phyloP scores from a whole-genome alignment of 2,329 filamentous ascomycete species.

The Tympanopsis confertula region DNA sequence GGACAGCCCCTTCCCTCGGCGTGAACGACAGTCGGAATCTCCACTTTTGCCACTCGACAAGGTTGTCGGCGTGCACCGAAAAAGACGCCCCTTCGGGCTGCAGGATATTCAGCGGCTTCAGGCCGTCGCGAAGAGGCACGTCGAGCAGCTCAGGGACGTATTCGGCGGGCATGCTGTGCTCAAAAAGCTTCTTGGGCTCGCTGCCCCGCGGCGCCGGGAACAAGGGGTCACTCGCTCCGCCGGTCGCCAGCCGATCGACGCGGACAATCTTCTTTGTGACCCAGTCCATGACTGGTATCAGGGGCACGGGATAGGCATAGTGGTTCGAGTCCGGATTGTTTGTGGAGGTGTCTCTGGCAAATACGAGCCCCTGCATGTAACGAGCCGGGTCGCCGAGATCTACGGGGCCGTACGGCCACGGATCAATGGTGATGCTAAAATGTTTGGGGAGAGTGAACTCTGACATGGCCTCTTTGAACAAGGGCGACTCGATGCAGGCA shows the following conservation, averaged over 20 bases:
- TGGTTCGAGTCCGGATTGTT: constrained; percentile 45
- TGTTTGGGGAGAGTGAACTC: constrained; percentile 32
- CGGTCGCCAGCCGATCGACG: constrained; percentile 42
- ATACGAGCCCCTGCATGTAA: constrained; percentile 37
- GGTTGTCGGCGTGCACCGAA: constrained; percentile 32
- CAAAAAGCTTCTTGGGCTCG: constrained; percentile 33
- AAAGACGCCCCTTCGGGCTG: constrained; percentile 61
- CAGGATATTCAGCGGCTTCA: constrained; percentile 59
- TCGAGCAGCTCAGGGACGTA: constrained; percentile 39
- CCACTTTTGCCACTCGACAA: constrained; percentile 57
- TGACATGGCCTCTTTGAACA: constrained; percentile 32
- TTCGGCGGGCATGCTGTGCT: constrained; percentile 24
- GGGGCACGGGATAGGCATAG: constrained; percentile 48
- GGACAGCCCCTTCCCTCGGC: constrained; percentile 55
- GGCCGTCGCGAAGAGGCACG: constrained; percentile 30
- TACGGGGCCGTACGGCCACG: constrained; percentile 56
- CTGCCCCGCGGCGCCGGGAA: constrained; percentile 16
- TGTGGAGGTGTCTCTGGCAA: constrained; percentile 27
- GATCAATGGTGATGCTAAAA: constrained; percentile 31
- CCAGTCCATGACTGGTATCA: constrained; percentile 47
- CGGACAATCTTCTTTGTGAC: constrained; percentile 40
- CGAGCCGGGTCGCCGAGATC: constrained; percentile 24
- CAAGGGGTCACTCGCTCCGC: constrained; percentile 32
- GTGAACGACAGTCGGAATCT: constrained; percentile 59
- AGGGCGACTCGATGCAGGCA: constrained; percentile 25